Evolutionary conservation across 345 rosid species (phyloP).

Genomic region (Pistacia atlantica): DNA sequence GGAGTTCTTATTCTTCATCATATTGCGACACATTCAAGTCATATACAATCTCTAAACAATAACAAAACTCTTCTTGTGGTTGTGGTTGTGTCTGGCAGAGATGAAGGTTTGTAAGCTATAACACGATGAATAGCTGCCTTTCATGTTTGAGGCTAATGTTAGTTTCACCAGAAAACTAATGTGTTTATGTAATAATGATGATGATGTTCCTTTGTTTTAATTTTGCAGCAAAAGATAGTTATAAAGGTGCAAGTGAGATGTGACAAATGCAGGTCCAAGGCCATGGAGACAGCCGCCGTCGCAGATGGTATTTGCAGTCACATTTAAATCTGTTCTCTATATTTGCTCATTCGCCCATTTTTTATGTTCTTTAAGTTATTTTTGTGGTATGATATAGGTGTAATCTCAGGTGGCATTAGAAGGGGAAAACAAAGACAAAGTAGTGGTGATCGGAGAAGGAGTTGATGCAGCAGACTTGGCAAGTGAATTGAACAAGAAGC

Average conservation of each 20-base stretch:
- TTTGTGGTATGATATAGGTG: background rate
- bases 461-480: slow-evolving; percentile 17
- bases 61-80: too few species aligned
- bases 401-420: background rate
- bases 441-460: slow-evolving; percentile 21
- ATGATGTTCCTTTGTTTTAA: too few species aligned
- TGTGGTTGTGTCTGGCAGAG: too few species aligned
- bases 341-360: background rate
- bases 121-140: too few species aligned
- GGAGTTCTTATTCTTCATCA: too few species aligned
- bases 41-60: too few species aligned
- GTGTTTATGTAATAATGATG: background rate
- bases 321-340: too few species aligned
- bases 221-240: background rate
- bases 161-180: background rate
- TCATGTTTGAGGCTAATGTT: too few species aligned
- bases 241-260: background rate
- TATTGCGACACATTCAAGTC: too few species aligned
- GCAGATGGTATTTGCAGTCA: background rate
- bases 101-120: too few species aligned
- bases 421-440: background rate
- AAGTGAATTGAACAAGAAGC: slow-evolving; percentile 9
- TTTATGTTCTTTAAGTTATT: background rate
- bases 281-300: background rate
- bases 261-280: background rate